Evolutionary conservation across 208 protist species (phyloP).

Genomic region (Trypanosomatidae sp.): DNA sequence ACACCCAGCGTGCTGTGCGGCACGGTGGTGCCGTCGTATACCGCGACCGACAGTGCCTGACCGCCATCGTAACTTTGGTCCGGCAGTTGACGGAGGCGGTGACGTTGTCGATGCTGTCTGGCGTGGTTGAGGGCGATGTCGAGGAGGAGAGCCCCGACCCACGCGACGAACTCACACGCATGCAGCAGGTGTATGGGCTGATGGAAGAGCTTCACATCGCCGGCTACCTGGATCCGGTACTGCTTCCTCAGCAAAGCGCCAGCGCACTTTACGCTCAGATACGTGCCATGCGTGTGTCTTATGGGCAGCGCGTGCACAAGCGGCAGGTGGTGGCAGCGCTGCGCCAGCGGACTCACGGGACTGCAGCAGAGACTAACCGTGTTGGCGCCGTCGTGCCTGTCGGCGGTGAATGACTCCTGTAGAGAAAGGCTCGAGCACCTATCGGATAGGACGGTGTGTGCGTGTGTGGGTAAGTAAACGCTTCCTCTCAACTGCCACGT

Average conservation of each 20-base stretch:
- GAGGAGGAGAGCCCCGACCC: conserved; percentile 20
- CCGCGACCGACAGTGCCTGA: conserved; percentile 41
- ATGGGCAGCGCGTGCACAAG: conserved; percentile 51
- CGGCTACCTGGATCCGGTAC: conserved; percentile 50
- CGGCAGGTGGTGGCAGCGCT: conserved; percentile 36
- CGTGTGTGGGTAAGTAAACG: background rate
- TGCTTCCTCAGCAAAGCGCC: conserved; percentile 49
- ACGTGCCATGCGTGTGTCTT: conserved; percentile 57
- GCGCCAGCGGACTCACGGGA: conserved; percentile 15
- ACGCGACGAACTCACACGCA: conserved; percentile 25
- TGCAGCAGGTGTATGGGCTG: conserved; percentile 60
- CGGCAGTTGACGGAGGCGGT: conserved; percentile 54
- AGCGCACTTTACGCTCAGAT: conserved; percentile 50
- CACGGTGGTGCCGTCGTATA: conserved; percentile 55
- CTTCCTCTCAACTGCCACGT: background rate
- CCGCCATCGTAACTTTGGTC: conserved; percentile 50
- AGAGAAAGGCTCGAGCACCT: background rate
- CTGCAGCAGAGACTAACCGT: background rate
- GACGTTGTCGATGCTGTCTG: conserved; percentile 42
- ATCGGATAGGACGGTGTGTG: background rate
- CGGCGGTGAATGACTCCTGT: background rate
- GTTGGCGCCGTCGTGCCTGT: background rate
- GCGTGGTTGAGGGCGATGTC: conserved; percentile 5
- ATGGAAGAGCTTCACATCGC: conserved; percentile 56
- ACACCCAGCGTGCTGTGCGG: conserved; percentile 35